Conservation (phyloP, 163 green algal genomes). For the Scenedesmus sp. region DNA sequence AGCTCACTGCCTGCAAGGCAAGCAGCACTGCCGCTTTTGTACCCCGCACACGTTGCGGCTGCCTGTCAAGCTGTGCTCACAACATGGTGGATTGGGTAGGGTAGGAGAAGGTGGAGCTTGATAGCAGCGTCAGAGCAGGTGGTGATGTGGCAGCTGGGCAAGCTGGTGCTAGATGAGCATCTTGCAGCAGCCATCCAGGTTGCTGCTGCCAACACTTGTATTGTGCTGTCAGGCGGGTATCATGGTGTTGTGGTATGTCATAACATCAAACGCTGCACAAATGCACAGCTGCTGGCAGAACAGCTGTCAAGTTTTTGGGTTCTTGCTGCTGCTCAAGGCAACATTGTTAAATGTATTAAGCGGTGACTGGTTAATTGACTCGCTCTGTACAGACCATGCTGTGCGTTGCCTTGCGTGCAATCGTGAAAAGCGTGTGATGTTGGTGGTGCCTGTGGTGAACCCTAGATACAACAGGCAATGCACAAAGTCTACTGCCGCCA, state of each 20-base stretch:
- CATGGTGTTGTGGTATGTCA: not conserved
- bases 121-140: not conserved
- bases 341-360: not conserved
- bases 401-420: not conserved
- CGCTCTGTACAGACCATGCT: not conserved
- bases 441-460: not conserved
- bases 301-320: not conserved
- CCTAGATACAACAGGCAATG: not conserved
- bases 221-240: not conserved
- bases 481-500: not conserved
- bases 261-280: not conserved
- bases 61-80: not conserved
- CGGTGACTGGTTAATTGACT: not conserved
- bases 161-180: not conserved
- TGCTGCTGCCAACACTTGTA: not conserved
- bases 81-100: not conserved
- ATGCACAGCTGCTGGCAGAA: not conserved
- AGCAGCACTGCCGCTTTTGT: not conserved
- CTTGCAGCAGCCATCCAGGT: not conserved
- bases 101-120: not conserved
- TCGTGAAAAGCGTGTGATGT: not conserved
- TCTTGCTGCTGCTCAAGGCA: not conserved
- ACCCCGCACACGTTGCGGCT: not conserved
- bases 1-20: not conserved
- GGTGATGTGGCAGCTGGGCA: not conserved